These are phyloP conservation scores for Epichloe bromicola DNA, from an alignment of 2,329 filamentous ascomycete genomes.

Conservation along the genomic window DNA sequence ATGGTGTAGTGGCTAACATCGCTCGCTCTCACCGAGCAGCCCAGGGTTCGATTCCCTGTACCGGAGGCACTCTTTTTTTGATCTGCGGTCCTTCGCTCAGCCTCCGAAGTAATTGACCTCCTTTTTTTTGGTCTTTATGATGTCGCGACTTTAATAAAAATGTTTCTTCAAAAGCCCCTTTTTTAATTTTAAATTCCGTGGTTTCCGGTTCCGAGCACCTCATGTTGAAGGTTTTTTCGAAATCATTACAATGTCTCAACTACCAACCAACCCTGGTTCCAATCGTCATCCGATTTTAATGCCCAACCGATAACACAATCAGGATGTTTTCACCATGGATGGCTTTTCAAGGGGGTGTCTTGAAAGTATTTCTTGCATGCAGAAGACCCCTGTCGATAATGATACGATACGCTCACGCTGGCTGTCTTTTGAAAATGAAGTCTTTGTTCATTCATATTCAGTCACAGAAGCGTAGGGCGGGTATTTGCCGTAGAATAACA, in stretches of 20 bases:
- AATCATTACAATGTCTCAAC: background rate
- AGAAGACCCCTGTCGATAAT: background rate
- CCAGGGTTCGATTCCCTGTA: slow-evolving; percentile 18
- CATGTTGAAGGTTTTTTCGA: background rate
- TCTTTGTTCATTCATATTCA: too few relatives aligned
- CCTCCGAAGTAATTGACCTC: too few relatives aligned
- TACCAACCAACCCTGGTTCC: background rate
- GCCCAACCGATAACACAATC: background rate
- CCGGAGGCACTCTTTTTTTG: slow-evolving; percentile 4
- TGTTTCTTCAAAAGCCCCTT: too few relatives aligned
- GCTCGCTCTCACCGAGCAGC: slow-evolving; percentile 19
- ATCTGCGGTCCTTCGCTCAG: too few relatives aligned
- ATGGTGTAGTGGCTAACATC: slow-evolving; percentile 26
- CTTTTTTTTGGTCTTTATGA: background rate
- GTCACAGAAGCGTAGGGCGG: too few relatives aligned
- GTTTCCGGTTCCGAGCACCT: background rate
- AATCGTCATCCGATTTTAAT: background rate
- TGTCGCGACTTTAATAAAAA: too few relatives aligned
- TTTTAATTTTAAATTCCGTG: background rate
- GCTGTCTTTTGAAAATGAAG: too few relatives aligned
- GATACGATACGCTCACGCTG: too few relatives aligned
- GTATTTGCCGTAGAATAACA: too few relatives aligned
- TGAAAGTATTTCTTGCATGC: background rate
- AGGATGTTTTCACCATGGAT: background rate
- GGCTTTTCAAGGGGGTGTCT: too few relatives aligned